Conservation (phyloP, 2,329 filamentous ascomycete species). For the Xylariaceae sp. region DNA sequence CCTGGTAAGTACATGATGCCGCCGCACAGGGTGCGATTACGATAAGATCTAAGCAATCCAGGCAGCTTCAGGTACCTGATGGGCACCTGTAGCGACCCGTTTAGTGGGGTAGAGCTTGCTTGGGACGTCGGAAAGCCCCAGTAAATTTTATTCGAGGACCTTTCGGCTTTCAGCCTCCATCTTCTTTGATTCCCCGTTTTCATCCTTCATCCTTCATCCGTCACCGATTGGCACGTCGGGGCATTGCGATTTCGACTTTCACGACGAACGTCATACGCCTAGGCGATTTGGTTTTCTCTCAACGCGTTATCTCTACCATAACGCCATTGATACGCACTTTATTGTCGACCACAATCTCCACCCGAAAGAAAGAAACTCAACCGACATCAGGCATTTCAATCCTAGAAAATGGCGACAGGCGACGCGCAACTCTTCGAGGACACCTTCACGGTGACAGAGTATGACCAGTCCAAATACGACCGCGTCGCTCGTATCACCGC, state of each 20-base stretch:
- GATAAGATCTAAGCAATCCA: too few species aligned
- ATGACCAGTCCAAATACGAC: slow-evolving; percentile 89
- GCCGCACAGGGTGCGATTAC: too few species aligned
- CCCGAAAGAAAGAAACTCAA: neutral
- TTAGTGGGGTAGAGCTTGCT: slow-evolving; percentile 21
- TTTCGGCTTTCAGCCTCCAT: slow-evolving; percentile 25
- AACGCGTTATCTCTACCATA: neutral
- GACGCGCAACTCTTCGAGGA: slow-evolving; percentile 94
- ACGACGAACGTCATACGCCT: neutral
- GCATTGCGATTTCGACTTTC: neutral
- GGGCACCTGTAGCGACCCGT: slow-evolving; percentile 3
- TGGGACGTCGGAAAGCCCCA: slow-evolving; percentile 15
- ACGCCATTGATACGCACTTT: neutral
- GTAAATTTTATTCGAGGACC: slow-evolving; percentile 19
- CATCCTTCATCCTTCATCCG: neutral
- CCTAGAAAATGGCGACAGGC: slow-evolving; percentile 48
- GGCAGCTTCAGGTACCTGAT: neutral
- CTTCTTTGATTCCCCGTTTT: neutral
- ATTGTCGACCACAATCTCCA: neutral
- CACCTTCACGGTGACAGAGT: slow-evolving; percentile 72
- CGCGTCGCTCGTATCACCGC: slow-evolving; percentile 81
- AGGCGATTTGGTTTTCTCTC: neutral
- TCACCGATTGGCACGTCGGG: neutral
- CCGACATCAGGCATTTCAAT: neutral
- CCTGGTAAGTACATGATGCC: too few species aligned